phyloP scores from a whole-genome alignment of 1,284 basidiomycete species.

The Papiliotrema nemorosa region DNA sequence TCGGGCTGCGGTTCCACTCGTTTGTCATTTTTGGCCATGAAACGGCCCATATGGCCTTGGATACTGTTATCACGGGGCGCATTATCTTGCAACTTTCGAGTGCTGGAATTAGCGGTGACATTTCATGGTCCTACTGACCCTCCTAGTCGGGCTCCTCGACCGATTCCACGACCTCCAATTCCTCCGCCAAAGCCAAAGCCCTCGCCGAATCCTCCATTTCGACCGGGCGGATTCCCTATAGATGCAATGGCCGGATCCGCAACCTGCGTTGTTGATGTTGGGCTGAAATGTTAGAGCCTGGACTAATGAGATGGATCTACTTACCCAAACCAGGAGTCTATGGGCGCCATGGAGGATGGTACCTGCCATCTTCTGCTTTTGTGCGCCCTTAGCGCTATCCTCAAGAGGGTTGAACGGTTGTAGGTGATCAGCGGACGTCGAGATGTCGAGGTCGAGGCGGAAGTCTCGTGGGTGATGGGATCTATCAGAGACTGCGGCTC shows the following conservation, averaged over 20 bases:
- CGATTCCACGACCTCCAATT: conserved; percentile 29
- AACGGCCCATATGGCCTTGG: conserved; percentile 2
- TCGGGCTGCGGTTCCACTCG: neutral
- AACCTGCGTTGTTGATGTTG: conserved; percentile 1
- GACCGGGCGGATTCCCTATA: conserved; percentile 20
- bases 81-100: neutral
- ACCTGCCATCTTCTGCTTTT: conserved; percentile 3
- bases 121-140: neutral
- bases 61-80: neutral
- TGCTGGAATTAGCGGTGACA: neutral
- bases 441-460: neutral
- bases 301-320: conserved; percentile 8
- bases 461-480: no score
- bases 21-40: neutral
- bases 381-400: conserved; percentile 15
- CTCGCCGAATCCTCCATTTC: conserved; percentile 37
- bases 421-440: conserved; percentile 15
- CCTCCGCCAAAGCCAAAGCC: conserved; percentile 47
- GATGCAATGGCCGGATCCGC: conserved; percentile 41
- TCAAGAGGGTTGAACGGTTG: conserved; percentile 17
- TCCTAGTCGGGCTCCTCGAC: conserved; percentile 2
- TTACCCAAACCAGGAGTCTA: conserved; percentile 36
- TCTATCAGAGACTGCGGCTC: conserved; percentile 4
- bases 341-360: conserved; percentile 16
- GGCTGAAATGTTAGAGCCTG: neutral